phyloP scores from a whole-genome alignment of 768 basidiomycete species.

The Russula griseocarnosa region DNA sequence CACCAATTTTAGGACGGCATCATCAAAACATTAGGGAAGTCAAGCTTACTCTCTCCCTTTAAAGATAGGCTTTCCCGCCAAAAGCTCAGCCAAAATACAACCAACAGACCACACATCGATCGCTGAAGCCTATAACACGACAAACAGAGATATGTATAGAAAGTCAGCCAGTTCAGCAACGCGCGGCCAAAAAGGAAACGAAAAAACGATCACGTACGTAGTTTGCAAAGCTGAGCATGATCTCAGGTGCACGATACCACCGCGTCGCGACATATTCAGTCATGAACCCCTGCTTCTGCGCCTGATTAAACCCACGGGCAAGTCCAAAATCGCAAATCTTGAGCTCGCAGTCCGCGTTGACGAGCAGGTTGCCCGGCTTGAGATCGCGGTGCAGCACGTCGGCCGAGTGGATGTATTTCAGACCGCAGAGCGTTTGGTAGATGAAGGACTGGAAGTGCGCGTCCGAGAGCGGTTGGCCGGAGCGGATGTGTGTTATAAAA shows the following conservation, averaged over 20 bases:
- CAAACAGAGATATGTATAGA: not conserved
- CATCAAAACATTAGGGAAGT: too few relatives aligned
- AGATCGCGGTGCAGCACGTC: constrained; percentile 96
- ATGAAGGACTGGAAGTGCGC: constrained; percentile 95
- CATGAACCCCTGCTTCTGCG: constrained; percentile 93
- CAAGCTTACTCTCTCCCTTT: constrained; percentile 88
- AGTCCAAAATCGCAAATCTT: constrained; percentile 99
- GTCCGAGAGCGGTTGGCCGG: constrained; percentile 82
- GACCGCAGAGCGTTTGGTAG: constrained; percentile 95
- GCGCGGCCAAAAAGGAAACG: not conserved
- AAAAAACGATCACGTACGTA: constrained; percentile 63
- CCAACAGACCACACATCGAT: constrained; percentile 98
- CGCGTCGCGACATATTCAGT: constrained; percentile 97
- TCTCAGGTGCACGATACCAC: constrained; percentile 97
- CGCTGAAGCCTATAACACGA: constrained; percentile 62
- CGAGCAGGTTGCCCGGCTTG: constrained; percentile 90
- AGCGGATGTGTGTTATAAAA: constrained; percentile 57
- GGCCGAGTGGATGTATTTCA: constrained; percentile 97
- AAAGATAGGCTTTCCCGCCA: constrained; percentile 95
- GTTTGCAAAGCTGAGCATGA: constrained; percentile 59
- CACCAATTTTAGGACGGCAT: not conserved
- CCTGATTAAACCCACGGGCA: constrained; percentile 87
- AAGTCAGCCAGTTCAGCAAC: not conserved
- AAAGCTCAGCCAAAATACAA: constrained; percentile 88
- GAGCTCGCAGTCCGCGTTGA: constrained; percentile 97